A percentile compares a stretch with the other conserved stretches of the same genome.
Conservation (phyloP, 352 stramenopile genomes). For the Phytophthora brassicae region DNA sequence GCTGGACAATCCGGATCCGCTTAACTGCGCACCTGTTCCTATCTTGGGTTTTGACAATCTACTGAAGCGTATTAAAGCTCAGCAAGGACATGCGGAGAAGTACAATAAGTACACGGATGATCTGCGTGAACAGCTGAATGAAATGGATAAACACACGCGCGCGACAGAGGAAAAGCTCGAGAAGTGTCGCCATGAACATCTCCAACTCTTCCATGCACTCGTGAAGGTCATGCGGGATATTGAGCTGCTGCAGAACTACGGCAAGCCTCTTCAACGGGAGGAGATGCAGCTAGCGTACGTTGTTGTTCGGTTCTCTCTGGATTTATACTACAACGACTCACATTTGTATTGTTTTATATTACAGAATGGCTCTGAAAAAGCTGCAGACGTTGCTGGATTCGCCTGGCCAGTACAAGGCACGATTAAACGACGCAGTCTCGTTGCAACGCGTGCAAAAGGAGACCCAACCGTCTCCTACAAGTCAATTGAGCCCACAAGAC, state of each 20-base stretch:
- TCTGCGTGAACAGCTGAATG: slow-evolving; percentile 65
- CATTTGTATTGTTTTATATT: slow-evolving; percentile 1
- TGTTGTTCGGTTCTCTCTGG: background rate
- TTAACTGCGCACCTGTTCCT: slow-evolving; percentile 74
- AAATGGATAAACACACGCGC: slow-evolving; percentile 83
- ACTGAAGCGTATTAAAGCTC: slow-evolving; percentile 80
- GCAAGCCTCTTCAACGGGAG: slow-evolving; percentile 79
- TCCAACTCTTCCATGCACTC: slow-evolving; percentile 82
- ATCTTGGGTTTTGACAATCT: slow-evolving; percentile 81
- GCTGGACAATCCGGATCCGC: slow-evolving; percentile 83
- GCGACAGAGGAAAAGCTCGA: slow-evolving; percentile 85
- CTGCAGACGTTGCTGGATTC: slow-evolving; percentile 77
- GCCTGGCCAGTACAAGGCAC: slow-evolving; percentile 87
- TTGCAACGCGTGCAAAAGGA: slow-evolving; percentile 71
- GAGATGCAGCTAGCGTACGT: slow-evolving; percentile 82
- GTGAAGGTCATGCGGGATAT: slow-evolving; percentile 90
- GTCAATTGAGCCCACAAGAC: slow-evolving; percentile 73
- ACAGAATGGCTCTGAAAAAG: slow-evolving; percentile 81
- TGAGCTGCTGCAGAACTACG: slow-evolving; percentile 83
- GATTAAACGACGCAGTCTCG: slow-evolving; percentile 75
- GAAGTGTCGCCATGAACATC: slow-evolving; percentile 81
- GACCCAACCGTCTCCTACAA: slow-evolving; percentile 33
- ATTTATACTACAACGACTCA: background rate
- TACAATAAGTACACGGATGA: slow-evolving; percentile 83
- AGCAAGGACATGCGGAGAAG: slow-evolving; percentile 80